Evolutionary conservation across 345 rosid species (phyloP).

Genomic region (Dipteronia dyeriana): DNA sequence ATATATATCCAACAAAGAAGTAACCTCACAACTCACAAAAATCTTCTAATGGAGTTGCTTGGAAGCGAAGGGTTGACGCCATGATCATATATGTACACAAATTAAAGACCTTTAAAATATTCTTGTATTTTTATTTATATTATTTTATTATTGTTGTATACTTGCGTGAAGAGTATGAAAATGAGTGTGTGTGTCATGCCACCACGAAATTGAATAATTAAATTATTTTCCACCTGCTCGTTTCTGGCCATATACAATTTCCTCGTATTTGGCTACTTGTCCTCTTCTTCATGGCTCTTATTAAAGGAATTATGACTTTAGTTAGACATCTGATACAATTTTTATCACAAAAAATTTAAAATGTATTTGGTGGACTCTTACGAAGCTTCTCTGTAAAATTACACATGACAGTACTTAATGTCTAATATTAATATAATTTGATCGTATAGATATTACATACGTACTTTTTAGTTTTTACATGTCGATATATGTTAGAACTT

Average conservation of each 20-base stretch:
- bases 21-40: not conserved
- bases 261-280: slow-evolving; percentile 20
- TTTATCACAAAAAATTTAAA: slow-evolving; percentile 1
- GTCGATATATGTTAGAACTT: too few species aligned
- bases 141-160: not conserved
- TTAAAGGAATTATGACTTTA: too few species aligned
- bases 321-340: slow-evolving; percentile 9
- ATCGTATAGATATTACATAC: too few species aligned
- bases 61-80: slow-evolving; percentile 20
- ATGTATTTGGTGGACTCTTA: slow-evolving; percentile 25
- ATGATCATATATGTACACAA: not conserved
- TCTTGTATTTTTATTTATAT: not conserved
- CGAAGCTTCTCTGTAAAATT: slow-evolving; percentile 20
- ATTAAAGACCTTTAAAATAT: not conserved
- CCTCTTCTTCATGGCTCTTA: slow-evolving; percentile 21
- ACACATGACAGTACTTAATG: not conserved
- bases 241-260: slow-evolving; percentile 1
- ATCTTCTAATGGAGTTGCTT: slow-evolving; percentile 18
- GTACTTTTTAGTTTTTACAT: too few species aligned
- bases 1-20: not conserved
- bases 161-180: slow-evolving; percentile 15
- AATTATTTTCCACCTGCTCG: slow-evolving; percentile 5
- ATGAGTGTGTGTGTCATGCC: not conserved
- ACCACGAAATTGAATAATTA: not conserved
- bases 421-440: too few species aligned